Conservation (phyloP, 2,329 filamentous ascomycete species). For the Epichloe elymi region DNA sequence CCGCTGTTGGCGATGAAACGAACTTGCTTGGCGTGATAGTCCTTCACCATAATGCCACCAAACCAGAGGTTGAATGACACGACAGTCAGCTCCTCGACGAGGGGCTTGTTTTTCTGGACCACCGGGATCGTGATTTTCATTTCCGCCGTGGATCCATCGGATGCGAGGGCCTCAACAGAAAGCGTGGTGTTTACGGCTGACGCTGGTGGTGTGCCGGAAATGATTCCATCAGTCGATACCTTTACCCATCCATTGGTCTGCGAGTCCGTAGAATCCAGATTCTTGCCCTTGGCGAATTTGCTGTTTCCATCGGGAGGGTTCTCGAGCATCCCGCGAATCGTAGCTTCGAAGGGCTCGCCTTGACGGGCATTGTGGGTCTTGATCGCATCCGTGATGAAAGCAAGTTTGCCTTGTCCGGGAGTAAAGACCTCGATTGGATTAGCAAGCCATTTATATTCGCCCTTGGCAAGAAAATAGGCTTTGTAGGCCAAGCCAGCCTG, state of each 20-base stretch:
- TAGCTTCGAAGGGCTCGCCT: constrained; percentile 19
- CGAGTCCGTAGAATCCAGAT: constrained; percentile 7
- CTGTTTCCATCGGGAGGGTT: constrained; percentile 12
- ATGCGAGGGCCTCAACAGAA: constrained; percentile 16
- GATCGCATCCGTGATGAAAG: constrained; percentile 17
- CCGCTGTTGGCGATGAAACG: constrained; percentile 18
- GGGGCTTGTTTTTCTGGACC: constrained; percentile 9
- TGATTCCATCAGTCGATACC: constrained; percentile 18
- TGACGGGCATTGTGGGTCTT: constrained; percentile 24
- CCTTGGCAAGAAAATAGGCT: constrained; percentile 23
- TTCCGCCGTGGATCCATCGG: constrained; percentile 12
- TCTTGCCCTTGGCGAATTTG: constrained; percentile 15
- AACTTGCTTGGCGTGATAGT: constrained; percentile 27
- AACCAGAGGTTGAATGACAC: constrained; percentile 28
- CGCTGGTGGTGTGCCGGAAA: constrained; percentile 22
- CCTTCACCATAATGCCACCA: constrained; percentile 21
- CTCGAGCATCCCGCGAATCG: constrained; percentile 20
- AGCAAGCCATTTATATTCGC: constrained; percentile 24
- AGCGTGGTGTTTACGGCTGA: constrained; percentile 11
- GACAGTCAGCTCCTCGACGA: constrained; percentile 22
- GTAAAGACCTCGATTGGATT: constrained; percentile 19
- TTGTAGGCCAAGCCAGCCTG: constrained; percentile 18
- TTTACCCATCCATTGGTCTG: constrained; percentile 17
- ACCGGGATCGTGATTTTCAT: constrained; percentile 22
- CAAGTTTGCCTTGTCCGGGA: constrained; percentile 10